Percentiles rank a stretch among this genome's conserved stretches.
Conservation (phyloP, 768 basidiomycete genomes). For the Cantharellus anzutake region DNA sequence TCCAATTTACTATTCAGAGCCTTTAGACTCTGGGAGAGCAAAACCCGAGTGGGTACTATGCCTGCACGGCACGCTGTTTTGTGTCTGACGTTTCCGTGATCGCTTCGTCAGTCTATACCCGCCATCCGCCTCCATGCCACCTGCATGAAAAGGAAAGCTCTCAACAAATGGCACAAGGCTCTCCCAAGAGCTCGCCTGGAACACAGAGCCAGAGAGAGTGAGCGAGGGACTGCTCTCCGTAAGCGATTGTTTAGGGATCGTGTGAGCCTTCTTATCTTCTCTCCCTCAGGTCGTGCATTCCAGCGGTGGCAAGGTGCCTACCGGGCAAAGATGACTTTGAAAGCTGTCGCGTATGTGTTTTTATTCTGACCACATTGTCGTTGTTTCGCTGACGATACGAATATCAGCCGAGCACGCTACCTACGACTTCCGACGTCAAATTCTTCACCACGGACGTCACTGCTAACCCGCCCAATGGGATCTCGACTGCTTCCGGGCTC, state of each 20-base stretch:
- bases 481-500: not conserved
- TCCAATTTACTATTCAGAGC: conserved; percentile 43
- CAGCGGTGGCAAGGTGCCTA: conserved; percentile 51
- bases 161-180: conserved; percentile 44
- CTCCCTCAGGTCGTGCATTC: conserved; percentile 29
- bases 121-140: conserved; percentile 59
- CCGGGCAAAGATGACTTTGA: conserved; percentile 49
- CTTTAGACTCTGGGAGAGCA: conserved; percentile 57
- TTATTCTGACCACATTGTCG: conserved; percentile 7
- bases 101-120: conserved; percentile 38
- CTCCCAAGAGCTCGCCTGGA: conserved; percentile 52
- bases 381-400: conserved; percentile 1
- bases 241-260: conserved; percentile 15
- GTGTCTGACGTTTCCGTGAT: not conserved
- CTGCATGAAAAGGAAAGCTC: conserved; percentile 38
- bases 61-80: not conserved
- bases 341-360: conserved; percentile 61
- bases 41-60: conserved; percentile 37
- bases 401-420: conserved; percentile 54
- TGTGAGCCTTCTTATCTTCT: not conserved
- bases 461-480: not conserved
- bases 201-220: conserved; percentile 43
- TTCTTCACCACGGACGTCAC: not conserved
- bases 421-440: conserved; percentile 37
- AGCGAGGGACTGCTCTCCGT: conserved; percentile 39